phyloP scores from a whole-genome alignment of 768 basidiomycete genomes.

The Hydnomerulius pinastri region DNA sequence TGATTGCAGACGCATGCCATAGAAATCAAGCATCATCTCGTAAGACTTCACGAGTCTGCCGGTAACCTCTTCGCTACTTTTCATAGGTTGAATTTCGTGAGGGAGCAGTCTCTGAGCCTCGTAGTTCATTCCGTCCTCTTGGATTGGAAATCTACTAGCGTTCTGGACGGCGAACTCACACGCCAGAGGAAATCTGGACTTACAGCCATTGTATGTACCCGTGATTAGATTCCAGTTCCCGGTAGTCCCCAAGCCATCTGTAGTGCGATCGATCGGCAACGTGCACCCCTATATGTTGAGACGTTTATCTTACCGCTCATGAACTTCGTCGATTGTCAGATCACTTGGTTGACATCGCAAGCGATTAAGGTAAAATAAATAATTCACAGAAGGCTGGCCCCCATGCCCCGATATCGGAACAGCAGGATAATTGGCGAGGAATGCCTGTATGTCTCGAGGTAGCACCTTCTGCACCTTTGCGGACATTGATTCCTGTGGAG shows the following conservation, averaged over 20 bases:
- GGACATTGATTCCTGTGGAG: slow-evolving; percentile 17
- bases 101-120: slow-evolving; percentile 64
- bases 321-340: slow-evolving; percentile 62
- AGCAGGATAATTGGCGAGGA: slow-evolving; percentile 27
- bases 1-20: slow-evolving; percentile 68
- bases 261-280: slow-evolving; percentile 4
- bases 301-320: slow-evolving; percentile 46
- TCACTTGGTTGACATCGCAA: slow-evolving; percentile 62
- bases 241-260: slow-evolving; percentile 69
- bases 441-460: slow-evolving; percentile 27
- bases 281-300: not conserved
- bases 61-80: slow-evolving; percentile 46
- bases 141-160: slow-evolving; percentile 62
- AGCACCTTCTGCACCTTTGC: not conserved
- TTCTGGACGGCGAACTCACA: not conserved
- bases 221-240: slow-evolving; percentile 65
- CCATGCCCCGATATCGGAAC: slow-evolving; percentile 7
- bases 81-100: slow-evolving; percentile 65
- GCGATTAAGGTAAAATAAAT: slow-evolving; percentile 61
- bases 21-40: slow-evolving; percentile 77
- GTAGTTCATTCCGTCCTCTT: slow-evolving; percentile 72
- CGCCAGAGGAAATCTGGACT: slow-evolving; percentile 27
- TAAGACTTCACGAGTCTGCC: slow-evolving; percentile 61
- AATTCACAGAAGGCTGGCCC: slow-evolving; percentile 40
- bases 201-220: slow-evolving; percentile 82